phyloP scores from a whole-genome alignment of 106 monocot species.

The Chionographis japonica region DNA sequence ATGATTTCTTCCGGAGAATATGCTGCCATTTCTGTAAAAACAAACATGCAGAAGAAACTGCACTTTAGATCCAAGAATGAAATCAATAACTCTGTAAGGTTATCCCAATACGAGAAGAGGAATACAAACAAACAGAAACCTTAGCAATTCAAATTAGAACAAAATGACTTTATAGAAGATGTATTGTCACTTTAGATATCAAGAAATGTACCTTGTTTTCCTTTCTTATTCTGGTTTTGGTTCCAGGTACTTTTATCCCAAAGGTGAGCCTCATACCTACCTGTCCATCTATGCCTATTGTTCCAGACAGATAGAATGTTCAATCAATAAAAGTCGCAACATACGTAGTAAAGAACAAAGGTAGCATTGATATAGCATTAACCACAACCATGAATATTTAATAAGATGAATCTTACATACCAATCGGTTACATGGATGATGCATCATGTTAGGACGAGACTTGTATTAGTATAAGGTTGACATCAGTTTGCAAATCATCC shows the following conservation, averaged over 20 bases:
- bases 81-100: too few relatives aligned
- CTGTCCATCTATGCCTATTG: constrained; percentile 96
- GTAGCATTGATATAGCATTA: neutral
- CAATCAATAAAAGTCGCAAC: neutral
- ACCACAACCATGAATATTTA: too few relatives aligned
- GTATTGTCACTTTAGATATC: neutral
- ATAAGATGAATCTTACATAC: too few relatives aligned
- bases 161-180: neutral
- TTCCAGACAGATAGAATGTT: constrained; percentile 6
- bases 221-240: constrained; percentile 99
- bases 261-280: constrained; percentile 97
- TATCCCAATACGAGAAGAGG: too few relatives aligned
- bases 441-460: too few relatives aligned
- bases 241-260: constrained; percentile 99
- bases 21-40: neutral
- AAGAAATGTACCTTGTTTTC: constrained; percentile 79
- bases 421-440: too few relatives aligned
- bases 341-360: neutral
- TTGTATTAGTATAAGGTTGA: too few relatives aligned
- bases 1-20: neutral
- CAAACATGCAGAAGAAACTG: neutral
- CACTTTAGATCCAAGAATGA: neutral
- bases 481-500: too few relatives aligned
- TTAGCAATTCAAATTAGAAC: neutral
- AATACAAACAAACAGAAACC: too few relatives aligned